Conservation (phyloP, 345 rosid species). For the Erucastrum elatum region DNA sequence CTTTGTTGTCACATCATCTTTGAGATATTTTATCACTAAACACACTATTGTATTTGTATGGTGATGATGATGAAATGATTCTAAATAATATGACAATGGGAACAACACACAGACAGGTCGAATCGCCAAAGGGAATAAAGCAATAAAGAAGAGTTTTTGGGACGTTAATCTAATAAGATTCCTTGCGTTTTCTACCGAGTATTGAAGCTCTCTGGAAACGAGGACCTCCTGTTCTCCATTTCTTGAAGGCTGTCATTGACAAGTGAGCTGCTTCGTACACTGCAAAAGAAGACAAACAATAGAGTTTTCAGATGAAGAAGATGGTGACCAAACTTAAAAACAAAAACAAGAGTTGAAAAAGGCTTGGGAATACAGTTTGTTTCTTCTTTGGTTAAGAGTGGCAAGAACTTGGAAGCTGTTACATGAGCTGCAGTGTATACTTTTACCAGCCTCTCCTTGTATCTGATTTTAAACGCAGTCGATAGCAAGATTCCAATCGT, state of each 20-base stretch:
- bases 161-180: constrained; percentile 41
- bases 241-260: constrained; percentile 74
- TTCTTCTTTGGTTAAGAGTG: constrained; percentile 56
- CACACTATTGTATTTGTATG: not conserved
- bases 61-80: not conserved
- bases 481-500: constrained; percentile 66
- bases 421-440: constrained; percentile 68
- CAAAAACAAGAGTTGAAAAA: not conserved
- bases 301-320: not conserved
- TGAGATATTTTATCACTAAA: constrained; percentile 1
- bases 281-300: constrained; percentile 23
- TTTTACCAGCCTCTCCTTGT: constrained; percentile 74
- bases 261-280: constrained; percentile 83
- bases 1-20: not conserved
- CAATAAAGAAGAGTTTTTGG: not conserved
- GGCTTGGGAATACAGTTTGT: constrained; percentile 45
- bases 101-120: not conserved
- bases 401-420: constrained; percentile 56
- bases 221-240: constrained; percentile 85
- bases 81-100: not conserved
- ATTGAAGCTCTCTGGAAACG: constrained; percentile 77
- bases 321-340: not conserved
- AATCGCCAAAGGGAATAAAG: constrained; percentile 11
- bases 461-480: constrained; percentile 69
- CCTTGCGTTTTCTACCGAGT: constrained; percentile 85